Evolutionary conservation across 2,329 filamentous ascomycete genomes (phyloP).

Genomic region (Aspergillus sp.): DNA sequence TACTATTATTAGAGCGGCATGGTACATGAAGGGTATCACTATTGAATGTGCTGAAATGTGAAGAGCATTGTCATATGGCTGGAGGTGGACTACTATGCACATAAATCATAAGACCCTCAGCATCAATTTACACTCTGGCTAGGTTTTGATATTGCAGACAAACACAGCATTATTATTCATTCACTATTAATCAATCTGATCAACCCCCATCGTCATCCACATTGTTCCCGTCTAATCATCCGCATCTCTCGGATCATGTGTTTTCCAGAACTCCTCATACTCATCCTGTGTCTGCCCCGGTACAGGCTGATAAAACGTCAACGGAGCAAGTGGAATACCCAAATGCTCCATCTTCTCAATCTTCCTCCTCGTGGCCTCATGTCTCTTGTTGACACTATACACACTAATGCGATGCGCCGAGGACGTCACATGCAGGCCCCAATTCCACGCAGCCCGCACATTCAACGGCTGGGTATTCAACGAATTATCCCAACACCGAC

Average conservation of each 20-base stretch:
- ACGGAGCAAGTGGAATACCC: slow-evolving; percentile 34
- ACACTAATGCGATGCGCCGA: slow-evolving; percentile 42
- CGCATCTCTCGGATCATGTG: slow-evolving; percentile 33
- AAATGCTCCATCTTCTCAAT: slow-evolving; percentile 33
- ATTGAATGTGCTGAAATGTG: too few species aligned
- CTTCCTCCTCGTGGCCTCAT: slow-evolving; percentile 27
- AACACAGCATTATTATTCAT: too few species aligned
- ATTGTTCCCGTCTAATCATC: slow-evolving; percentile 16
- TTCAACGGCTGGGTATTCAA: slow-evolving; percentile 62
- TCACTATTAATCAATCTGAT: background rate
- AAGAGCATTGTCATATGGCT: too few species aligned
- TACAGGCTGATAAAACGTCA: slow-evolving; percentile 32
- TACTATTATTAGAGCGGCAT: too few species aligned
- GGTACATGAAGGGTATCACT: too few species aligned
- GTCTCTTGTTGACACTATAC: slow-evolving; percentile 40
- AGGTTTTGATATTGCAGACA: too few species aligned
- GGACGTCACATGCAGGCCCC: slow-evolving; percentile 43
- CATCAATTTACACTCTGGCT: too few species aligned
- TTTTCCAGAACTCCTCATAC: slow-evolving; percentile 33
- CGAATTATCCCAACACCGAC: slow-evolving; percentile 63
- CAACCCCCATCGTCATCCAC: background rate
- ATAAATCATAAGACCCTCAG: too few species aligned
- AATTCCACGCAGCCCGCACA: slow-evolving; percentile 57
- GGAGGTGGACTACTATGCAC: too few species aligned
- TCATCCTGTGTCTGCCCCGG: slow-evolving; percentile 30